A percentile compares a stretch with the other conserved stretches of the same genome.
phyloP scores from a whole-genome alignment of 129 eudicot genomes.

The Lactuca saligna region DNA sequence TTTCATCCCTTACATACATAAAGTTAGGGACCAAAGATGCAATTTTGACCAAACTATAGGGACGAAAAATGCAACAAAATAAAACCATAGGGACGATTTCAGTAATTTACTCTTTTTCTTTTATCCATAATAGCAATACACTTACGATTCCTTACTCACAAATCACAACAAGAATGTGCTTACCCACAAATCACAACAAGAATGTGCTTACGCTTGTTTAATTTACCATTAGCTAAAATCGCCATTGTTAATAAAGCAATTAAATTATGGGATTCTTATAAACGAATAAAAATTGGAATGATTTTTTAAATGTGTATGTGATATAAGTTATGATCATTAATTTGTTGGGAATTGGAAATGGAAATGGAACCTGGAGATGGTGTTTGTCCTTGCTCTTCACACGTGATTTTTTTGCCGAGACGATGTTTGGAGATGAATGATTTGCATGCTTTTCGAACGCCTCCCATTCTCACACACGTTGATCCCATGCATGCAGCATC shows the following conservation, averaged over 20 bases:
- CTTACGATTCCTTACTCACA: conserved; percentile 11
- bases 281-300: background rate
- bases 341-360: background rate
- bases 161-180: background rate
- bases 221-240: too few species aligned
- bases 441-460: conserved; percentile 55
- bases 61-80: too few species aligned
- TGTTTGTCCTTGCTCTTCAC: background rate
- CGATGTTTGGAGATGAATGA: conserved; percentile 40
- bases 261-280: too few species aligned
- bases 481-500: conserved; percentile 17
- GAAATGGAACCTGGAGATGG: conserved; percentile 20
- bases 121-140: background rate
- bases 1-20: too few species aligned
- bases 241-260: background rate
- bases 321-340: background rate
- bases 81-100: too few species aligned
- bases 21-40: too few species aligned
- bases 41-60: too few species aligned
- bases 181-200: background rate
- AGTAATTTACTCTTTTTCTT: too few species aligned
- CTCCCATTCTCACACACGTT: conserved; percentile 27
- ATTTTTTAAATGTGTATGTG: background rate
- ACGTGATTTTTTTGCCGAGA: conserved; percentile 37
- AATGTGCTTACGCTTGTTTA: background rate